Evolutionary conservation across 192 early-diverging fungal species (phyloP), one percentile per base, ranked within the genome.

Genomic region (Backusella australiensis): DNA sequence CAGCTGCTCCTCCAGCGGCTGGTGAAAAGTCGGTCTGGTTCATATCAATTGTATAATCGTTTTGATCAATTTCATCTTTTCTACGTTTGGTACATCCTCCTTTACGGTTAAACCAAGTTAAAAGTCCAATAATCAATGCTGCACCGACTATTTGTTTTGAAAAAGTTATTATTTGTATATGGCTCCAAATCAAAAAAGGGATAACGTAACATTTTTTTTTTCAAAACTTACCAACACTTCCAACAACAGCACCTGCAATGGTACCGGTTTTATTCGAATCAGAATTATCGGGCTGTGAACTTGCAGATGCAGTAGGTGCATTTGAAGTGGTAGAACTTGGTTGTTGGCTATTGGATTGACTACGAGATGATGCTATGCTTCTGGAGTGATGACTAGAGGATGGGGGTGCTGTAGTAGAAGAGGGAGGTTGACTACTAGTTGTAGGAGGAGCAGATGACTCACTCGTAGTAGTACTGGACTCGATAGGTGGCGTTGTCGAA

Each of bases 161-260:
- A 26, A n/a, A 2, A 23, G 14, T 2, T 69, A 3, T n/a, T 49
- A 49, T 1, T 49, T 17, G 6, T 6, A 17, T 36, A 29, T 67
- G 29, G 29, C 35, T 67, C 17, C 35, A 41, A 70, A 41, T 26
- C 11, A 23, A 70, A n/a, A n/a, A 36, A 39, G 36, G 19, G 42
- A 46, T 42, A 26, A 71, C 15, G 29, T 8, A 71, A 17, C 42
- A 17, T 49, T 49, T 49, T 49, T 49, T 49, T 49, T 49, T n/a
- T 29, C 1, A 29, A 3, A 12, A 65, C 72, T 74, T 81, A 81
- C 80, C 80, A 70, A 81, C 56, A 39, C 80, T 73, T 46, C 80
- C 80, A 39, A 81, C 80, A 49, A 77, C 76, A 15, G 72, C 71
- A 71, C 80, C 80, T 26, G 56, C 76, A 72, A 80, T 80, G 36